A percentile compares a stretch with the other conserved stretches of the same genome.
Evolutionary conservation across 345 rosid species (phyloP).

Genomic region (Gossypium thurberi): DNA sequence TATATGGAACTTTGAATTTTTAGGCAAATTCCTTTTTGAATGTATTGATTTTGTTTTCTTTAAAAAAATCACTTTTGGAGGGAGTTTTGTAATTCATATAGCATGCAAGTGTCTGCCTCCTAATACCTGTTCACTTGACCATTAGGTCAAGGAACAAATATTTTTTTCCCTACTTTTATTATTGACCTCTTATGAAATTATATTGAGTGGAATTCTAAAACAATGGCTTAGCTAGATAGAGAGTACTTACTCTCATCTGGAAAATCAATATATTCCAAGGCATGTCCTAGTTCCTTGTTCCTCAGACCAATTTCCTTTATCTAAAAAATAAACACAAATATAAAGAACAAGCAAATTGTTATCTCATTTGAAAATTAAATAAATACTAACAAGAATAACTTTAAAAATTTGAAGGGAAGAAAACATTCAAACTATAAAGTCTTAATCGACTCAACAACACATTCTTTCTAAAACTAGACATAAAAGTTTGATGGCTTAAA

Average conservation of each 20-base stretch:
- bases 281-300: neutral
- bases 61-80: neutral
- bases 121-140: slow-evolving; percentile 37
- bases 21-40: slow-evolving; percentile 1
- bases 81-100: slow-evolving; percentile 27
- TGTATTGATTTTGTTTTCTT: neutral
- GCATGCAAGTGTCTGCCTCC: slow-evolving; percentile 45
- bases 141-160: slow-evolving; percentile 25
- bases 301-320: slow-evolving; percentile 18
- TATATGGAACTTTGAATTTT: too few relatives aligned
- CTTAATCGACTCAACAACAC: neutral
- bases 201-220: neutral
- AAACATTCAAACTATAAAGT: neutral
- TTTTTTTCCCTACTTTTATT: neutral
- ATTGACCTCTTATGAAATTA: neutral
- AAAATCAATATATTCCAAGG: slow-evolving; percentile 39
- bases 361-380: neutral
- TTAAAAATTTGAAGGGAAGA: neutral
- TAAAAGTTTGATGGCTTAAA: neutral
- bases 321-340: slow-evolving; percentile 19
- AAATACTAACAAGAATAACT: neutral
- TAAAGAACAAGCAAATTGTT: neutral
- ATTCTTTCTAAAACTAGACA: neutral
- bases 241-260: slow-evolving; percentile 50
- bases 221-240: neutral